Base-by-base conservation (phyloP, 495 filamentous ascomycete genomes). In the Aspergillus olivimuriae region DNA sequence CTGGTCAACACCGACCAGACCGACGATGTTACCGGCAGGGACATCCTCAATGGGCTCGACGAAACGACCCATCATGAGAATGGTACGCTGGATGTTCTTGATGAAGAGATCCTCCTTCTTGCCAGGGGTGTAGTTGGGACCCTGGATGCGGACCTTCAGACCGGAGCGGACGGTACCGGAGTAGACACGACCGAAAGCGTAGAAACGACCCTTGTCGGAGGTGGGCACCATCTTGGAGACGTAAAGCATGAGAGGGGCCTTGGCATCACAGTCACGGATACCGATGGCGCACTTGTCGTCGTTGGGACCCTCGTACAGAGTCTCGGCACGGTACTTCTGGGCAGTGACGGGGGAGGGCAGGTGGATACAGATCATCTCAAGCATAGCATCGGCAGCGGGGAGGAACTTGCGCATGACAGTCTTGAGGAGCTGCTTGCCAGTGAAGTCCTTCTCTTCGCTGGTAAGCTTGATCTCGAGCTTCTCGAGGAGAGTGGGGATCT, bases 201-300 rank as follows among this genome's bases (percentile, higher is more conserved):
- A 99, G 88, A 99, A 99, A 76, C 92, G 91, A 72, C 92, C 94
- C 83, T 96, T 97, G 66, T 99, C 92, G 62, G 89, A 91, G 50
- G 92, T 97, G 60, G 92, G 92, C 55, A 99, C 94, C 92, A 99
- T 99, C 85, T 99, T 99, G 63, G 92, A 99, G 71, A 99, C 90
- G 82, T 99, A 99, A 51, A 97, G 78, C 92, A 99, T 99, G 68
- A 99, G 92, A 58, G 90, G 87, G 61, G 80, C 92, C 77, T 92
- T 95, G 71, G 90, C 77, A 68, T 97, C 85, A 75, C 92, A 97
- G 78, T 96, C 90, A 39, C 90, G 88, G 78, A 99, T 96, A 77
- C 81, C 87, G 62, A 94, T 85, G 77, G 82, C 87, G 54, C 80
- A 82, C 72, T 89, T 82, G 57, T 99, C 92, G 68, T 99, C 92